Evolutionary conservation across 129 eudicot genomes (phyloP).

Genomic region (Calendula officinalis): DNA sequence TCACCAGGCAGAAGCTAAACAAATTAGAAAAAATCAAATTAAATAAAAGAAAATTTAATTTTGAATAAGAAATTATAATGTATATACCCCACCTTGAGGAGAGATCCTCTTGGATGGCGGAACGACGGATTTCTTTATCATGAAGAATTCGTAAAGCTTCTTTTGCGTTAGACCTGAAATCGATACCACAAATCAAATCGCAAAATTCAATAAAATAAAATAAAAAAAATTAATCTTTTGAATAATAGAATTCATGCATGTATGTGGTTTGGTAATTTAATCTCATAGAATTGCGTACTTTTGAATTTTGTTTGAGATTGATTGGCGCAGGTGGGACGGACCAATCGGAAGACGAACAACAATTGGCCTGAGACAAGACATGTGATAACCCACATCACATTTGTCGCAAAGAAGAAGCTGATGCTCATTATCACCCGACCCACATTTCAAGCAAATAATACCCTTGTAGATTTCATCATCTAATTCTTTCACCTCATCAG

Average conservation of each 20-base stretch:
- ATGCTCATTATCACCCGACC: conserved; percentile 47
- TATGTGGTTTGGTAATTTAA: not conserved
- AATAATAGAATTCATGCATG: not conserved
- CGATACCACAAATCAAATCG: not conserved
- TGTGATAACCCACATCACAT: conserved; percentile 57
- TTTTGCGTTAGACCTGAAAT: not conserved
- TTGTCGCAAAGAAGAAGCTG: conserved; percentile 53
- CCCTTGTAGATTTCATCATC: too few relatives aligned
- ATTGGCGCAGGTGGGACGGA: conserved; percentile 39
- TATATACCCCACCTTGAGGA: not conserved
- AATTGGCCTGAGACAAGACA: conserved; percentile 54
- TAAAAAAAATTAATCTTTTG: not conserved
- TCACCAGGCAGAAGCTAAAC: too few relatives aligned
- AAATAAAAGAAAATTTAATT: too few relatives aligned
- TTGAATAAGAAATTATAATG: not conserved
- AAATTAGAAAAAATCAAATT: too few relatives aligned
- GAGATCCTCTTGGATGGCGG: not conserved
- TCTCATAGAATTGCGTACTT: conserved; percentile 26
- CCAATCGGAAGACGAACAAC: conserved; percentile 52
- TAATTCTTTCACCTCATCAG: too few relatives aligned
- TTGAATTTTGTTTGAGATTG: conserved; percentile 4
- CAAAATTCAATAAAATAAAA: not conserved
- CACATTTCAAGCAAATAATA: conserved; percentile 45
- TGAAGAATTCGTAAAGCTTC: not conserved
- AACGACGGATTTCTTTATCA: not conserved